A percentile compares a stretch with the other conserved stretches of the same genome.
phyloP scores from a whole-genome alignment of 2,329 filamentous ascomycete species.

The Pseudofabraea citricarpa region DNA sequence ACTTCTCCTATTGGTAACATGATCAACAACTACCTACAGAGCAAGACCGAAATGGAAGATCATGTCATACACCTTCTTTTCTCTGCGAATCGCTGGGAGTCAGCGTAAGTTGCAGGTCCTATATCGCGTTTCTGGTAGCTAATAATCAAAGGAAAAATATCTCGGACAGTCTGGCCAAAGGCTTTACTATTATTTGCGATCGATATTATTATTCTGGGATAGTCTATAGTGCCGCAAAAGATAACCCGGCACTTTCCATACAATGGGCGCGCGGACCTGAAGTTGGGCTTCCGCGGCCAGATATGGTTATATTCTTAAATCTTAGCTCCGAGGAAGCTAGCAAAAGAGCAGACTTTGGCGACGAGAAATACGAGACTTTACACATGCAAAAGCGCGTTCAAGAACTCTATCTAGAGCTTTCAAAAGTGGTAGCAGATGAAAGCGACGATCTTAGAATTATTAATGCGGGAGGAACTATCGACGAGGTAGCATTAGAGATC shows the following conservation, averaged over 20 bases:
- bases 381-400: conserved; percentile 79
- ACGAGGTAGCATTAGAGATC: conserved; percentile 51
- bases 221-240: conserved; percentile 88
- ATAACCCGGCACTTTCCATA: conserved; percentile 63
- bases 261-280: conserved; percentile 83
- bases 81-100: conserved; percentile 69
- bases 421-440: conserved; percentile 39
- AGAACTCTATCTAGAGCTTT: conserved; percentile 62
- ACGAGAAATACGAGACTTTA: conserved; percentile 81
- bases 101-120: conserved; percentile 14
- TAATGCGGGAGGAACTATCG: conserved; percentile 48
- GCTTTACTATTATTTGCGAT: conserved; percentile 78
- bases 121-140: conserved; percentile 1
- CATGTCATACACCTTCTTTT: conserved; percentile 70
- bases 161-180: conserved; percentile 49
- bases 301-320: conserved; percentile 83
- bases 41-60: conserved; percentile 57
- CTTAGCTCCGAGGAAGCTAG: conserved; percentile 69
- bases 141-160: conserved; percentile 41
- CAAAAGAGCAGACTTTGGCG: conserved; percentile 78
- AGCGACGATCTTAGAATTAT: conserved; percentile 47
- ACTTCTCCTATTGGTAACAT: conserved; percentile 63
- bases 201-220: conserved; percentile 94
- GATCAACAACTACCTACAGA: conserved; percentile 62
- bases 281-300: conserved; percentile 79